Conservation (phyloP, 331 rosid species). For the Saraca asoca region DNA sequence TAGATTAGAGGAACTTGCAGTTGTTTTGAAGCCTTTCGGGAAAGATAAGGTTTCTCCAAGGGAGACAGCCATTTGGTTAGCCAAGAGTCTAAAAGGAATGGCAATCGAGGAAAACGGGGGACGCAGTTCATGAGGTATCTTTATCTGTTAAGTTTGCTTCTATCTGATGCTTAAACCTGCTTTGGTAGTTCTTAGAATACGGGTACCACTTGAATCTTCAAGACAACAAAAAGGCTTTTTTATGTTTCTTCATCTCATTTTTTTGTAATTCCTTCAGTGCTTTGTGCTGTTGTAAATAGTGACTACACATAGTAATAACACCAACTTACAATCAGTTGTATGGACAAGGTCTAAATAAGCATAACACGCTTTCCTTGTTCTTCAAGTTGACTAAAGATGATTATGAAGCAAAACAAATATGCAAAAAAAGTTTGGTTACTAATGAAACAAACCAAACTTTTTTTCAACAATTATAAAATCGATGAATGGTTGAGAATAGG, state of each 20-base stretch:
- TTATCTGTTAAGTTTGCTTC: conserved; percentile 36
- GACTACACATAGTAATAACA: conserved; percentile 59
- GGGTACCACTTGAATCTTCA: conserved; percentile 47
- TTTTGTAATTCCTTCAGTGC: conserved; percentile 65
- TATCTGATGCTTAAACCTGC: conserved; percentile 38
- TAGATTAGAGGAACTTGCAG: conserved; percentile 86
- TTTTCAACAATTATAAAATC: too few species aligned
- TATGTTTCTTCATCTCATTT: conserved; percentile 25
- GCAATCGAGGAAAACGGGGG: conserved; percentile 68
- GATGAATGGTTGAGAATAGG: too few species aligned
- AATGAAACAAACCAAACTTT: too few species aligned
- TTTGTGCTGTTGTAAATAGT: conserved; percentile 75
- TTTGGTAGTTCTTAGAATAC: conserved; percentile 41
- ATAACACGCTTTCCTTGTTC: too few species aligned
- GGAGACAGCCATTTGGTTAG: conserved; percentile 99
- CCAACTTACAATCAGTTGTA: not conserved
- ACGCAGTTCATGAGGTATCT: conserved; percentile 55
- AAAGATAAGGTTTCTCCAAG: conserved; percentile 98
- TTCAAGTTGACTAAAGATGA: too few species aligned
- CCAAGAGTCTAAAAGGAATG: conserved; percentile 97
- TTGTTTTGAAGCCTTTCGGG: conserved; percentile 92
- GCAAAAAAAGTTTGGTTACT: too few species aligned
- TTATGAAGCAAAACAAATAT: too few species aligned
- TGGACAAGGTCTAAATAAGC: too few species aligned
- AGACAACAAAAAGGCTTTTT: conserved; percentile 32